Percentiles rank a stretch among this genome's conserved stretches.
These are phyloP conservation scores for Orbilia ellipsospora DNA, from an alignment of 2,329 filamentous ascomycete species.

Conservation along the genomic window DNA sequence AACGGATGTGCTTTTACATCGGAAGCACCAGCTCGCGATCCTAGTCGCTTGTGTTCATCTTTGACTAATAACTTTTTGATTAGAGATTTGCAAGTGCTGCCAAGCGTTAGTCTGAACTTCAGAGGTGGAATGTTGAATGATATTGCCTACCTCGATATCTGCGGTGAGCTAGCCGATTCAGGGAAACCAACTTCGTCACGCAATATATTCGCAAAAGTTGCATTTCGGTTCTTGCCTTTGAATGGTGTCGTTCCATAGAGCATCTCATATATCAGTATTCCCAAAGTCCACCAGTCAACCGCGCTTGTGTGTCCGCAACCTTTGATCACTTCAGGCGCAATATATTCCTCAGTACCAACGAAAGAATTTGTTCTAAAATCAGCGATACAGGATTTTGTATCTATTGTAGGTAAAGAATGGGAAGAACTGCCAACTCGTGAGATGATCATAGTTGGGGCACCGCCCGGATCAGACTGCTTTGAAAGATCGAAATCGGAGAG, in stretches of 20 bases:
- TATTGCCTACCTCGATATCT: conserved; percentile 87
- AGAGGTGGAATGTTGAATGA: conserved; percentile 56
- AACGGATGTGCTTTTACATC: conserved; percentile 97
- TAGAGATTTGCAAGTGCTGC: conserved; percentile 91
- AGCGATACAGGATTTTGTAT: conserved; percentile 97
- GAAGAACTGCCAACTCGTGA: conserved; percentile 84
- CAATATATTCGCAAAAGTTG: conserved; percentile 96
- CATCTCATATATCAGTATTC: conserved; percentile 99
- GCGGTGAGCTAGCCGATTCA: conserved; percentile 82
- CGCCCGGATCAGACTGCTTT: conserved; percentile 95
- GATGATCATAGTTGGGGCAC: conserved; percentile 97
- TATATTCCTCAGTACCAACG: conserved; percentile 98
- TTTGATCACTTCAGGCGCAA: conserved; percentile 98
- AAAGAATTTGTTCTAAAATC: conserved; percentile 99
- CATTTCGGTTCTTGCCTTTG: conserved; percentile 98
- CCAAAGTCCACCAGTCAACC: conserved; percentile 99
- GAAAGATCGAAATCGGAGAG: conserved; percentile 98
- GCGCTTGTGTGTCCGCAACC: conserved; percentile 98
- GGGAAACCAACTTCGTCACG: conserved; percentile 96
- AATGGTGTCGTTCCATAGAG: conserved; percentile 97
- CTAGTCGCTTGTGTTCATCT: conserved; percentile 91
- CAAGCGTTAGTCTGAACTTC: background rate
- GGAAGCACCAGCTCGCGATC: conserved; percentile 91
- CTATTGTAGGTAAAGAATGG: conserved; percentile 91
- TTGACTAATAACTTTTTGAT: conserved; percentile 98